Evolutionary conservation across 441 rosid species (phyloP).

Genomic region (Biscutella auriculata): DNA sequence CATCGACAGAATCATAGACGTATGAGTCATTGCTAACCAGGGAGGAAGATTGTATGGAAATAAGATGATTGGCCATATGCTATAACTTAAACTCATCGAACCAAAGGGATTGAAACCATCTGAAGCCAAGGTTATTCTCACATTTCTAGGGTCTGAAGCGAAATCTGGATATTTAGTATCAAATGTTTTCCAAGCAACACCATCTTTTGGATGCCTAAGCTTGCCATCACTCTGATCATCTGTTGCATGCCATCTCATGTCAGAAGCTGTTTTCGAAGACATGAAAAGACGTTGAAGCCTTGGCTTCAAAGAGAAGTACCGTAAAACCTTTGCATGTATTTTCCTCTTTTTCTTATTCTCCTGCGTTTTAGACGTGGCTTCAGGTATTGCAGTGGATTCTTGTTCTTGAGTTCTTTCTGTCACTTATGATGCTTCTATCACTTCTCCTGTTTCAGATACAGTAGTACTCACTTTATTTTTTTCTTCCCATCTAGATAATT

Average conservation of each 20-base stretch:
- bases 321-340: not conserved
- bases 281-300: not conserved
- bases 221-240: not conserved
- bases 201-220: not conserved
- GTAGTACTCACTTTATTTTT: no score
- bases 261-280: not conserved
- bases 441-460: no score
- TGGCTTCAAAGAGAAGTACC: not conserved
- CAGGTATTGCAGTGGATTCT: not conserved
- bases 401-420: not conserved
- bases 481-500: no score
- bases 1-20: not conserved
- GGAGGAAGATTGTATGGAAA: constrained; percentile 10
- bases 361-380: not conserved
- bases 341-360: not conserved
- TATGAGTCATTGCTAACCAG: not conserved
- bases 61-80: not conserved
- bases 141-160: not conserved
- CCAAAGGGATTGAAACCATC: constrained; percentile 5
- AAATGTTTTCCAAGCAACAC: constrained; percentile 7
- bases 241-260: not conserved
- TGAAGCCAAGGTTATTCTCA: not conserved
- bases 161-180: not conserved
- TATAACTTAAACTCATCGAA: not conserved
- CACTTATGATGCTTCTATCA: not conserved